phyloP scores from a whole-genome alignment of 331 rosid species.

The Stylosanthes scabra region DNA sequence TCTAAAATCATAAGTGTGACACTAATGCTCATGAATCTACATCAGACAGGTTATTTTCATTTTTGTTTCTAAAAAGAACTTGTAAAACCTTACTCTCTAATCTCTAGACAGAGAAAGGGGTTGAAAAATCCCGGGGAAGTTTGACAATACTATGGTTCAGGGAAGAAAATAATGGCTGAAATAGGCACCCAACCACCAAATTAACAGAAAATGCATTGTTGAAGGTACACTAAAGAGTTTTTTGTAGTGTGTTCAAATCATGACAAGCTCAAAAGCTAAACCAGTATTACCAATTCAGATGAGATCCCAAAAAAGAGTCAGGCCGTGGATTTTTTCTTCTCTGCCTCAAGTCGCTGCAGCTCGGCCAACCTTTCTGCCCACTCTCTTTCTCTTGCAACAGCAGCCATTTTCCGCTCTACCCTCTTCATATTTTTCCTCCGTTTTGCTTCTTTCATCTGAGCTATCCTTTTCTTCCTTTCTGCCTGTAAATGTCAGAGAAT shows the following conservation, averaged over 20 bases:
- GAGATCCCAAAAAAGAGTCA: conserved; percentile 34
- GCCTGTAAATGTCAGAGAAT: conserved; percentile 52
- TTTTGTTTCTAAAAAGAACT: neutral
- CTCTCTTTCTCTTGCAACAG: conserved; percentile 92
- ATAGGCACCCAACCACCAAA: conserved; percentile 27
- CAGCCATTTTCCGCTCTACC: conserved; percentile 95
- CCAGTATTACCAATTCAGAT: conserved; percentile 2
- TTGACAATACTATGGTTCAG: conserved; percentile 10
- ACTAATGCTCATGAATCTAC: neutral
- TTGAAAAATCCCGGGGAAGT: conserved; percentile 10
- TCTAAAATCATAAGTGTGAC: neutral
- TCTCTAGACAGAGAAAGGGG: neutral
- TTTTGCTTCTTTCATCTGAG: conserved; percentile 83
- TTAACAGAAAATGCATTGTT: conserved; percentile 16
- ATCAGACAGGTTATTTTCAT: neutral
- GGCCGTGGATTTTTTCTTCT: conserved; percentile 63
- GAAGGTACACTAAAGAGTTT: conserved; percentile 5
- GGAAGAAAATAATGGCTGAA: neutral
- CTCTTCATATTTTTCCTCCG: conserved; percentile 71
- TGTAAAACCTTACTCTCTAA: neutral
- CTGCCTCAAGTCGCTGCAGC: conserved; percentile 78
- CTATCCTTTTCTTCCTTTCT: conserved; percentile 78
- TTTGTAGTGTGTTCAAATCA: conserved; percentile 16
- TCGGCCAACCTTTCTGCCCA: conserved; percentile 81
- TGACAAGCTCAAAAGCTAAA: conserved; percentile 29